Evolutionary conservation across 1,139 yeast genomes (phyloP).

Genomic region (Cylindricascospora bacillispora): DNA sequence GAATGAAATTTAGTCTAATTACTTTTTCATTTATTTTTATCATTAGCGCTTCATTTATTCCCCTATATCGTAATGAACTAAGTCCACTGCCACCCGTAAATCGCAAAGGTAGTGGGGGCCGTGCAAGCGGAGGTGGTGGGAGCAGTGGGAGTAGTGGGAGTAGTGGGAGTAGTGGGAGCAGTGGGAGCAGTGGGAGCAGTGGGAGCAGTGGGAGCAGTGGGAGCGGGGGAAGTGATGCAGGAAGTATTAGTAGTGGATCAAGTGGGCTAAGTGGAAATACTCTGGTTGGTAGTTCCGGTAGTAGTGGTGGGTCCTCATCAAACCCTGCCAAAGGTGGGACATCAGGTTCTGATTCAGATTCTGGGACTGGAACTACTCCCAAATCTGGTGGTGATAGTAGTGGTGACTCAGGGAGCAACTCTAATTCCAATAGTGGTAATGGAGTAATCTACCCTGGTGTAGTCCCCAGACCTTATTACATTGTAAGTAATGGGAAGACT

Average conservation of each 20-base stretch:
- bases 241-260: slow-evolving; percentile 1
- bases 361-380: neutral
- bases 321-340: too few species aligned
- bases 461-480: too few species aligned
- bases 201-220: slow-evolving; percentile 1
- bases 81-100: too few species aligned
- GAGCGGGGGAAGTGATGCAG: slow-evolving; percentile 1
- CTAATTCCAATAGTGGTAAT: slow-evolving; percentile 3
- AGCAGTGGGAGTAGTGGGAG: slow-evolving; percentile 1
- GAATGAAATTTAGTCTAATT: too few species aligned
- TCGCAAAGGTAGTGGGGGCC: slow-evolving; percentile 1
- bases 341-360: too few species aligned
- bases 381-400: slow-evolving; percentile 2
- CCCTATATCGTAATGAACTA: too few species aligned
- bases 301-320: too few species aligned
- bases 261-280: too few species aligned
- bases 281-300: slow-evolving; percentile 1
- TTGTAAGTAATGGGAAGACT: too few species aligned
- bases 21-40: too few species aligned
- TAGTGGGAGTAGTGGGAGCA: neutral
- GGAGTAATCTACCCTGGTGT: slow-evolving; percentile 1
- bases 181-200: slow-evolving; percentile 1
- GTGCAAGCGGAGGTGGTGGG: neutral
- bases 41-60: too few species aligned
- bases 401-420: too few species aligned